Base-by-base conservation (phyloP, 257 asterid species). In the Linderniella brevidens region DNA sequence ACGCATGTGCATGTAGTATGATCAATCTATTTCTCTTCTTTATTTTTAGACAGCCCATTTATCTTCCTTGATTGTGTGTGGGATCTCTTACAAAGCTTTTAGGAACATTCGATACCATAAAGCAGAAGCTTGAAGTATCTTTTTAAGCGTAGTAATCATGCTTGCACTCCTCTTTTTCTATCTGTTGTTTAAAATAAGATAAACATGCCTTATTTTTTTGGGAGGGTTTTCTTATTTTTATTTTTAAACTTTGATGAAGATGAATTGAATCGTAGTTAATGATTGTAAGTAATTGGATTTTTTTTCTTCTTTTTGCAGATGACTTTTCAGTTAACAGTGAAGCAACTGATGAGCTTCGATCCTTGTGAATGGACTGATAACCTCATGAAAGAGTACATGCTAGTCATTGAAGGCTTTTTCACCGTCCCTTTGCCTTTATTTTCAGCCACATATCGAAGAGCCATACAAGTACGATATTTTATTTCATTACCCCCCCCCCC, bases 351-450 rank as follows among this genome's bases (percentile, higher is more conserved):
- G 96, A 90, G 99, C 67, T 72, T 90, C 53, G 99, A 90, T 85
- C 99, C 94, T 8, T 81, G 99, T 58, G 93, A 85, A 70, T 84
- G 94, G 96, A 84, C 99, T 8, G 93, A 79, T 63, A 79, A 79
- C n/a, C 69, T 90, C 35, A 90, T 85, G 99, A 81, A 85, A 52
- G 96, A 85, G 74, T 90, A 90, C 70, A 77, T 90, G 96, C 88
- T 85, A 43, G 92, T 90, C 5, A 90, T 90, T 61, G 99, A 90
- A 66, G 99, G 99, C 52, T 90, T 90, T 62, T 90, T 90, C 74
- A 53, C 83, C 37, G 71, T 90, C 37, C 96, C 99, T 57, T 65
- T 73, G 12, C 86, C 94, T 25, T 7, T 79, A n/a, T 69, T 88
- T 68, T 88, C 94, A 47, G 15, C 83, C 75, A 90, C 99, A 13